Conservation (phyloP, 148 eudicot species). For the Heliamphora exappendiculata region DNA sequence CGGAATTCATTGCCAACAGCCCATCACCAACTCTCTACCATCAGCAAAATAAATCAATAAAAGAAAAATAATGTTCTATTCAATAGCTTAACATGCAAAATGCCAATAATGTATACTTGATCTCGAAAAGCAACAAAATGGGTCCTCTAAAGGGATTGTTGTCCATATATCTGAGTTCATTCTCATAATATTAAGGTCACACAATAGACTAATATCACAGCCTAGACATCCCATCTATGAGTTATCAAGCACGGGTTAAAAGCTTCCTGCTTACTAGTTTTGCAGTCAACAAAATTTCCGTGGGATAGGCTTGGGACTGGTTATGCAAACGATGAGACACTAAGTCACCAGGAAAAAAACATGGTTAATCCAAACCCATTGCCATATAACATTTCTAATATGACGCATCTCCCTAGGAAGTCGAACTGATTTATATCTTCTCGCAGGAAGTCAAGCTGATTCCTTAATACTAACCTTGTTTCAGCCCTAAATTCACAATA, state of each 20-base stretch:
- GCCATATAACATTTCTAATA: neutral
- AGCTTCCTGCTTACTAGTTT: neutral
- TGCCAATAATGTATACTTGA: neutral
- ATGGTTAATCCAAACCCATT: constrained; percentile 4
- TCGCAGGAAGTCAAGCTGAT: neutral
- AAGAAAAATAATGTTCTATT: neutral
- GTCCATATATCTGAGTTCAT: neutral
- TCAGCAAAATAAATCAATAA: neutral
- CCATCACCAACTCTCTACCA: neutral
- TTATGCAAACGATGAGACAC: neutral
- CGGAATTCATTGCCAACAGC: neutral
- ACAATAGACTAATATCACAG: neutral
- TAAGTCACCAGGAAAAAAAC: neutral
- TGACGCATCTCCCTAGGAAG: neutral
- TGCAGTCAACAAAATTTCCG: neutral
- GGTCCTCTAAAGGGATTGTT: neutral
- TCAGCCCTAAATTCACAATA: neutral
- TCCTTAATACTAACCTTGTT: neutral
- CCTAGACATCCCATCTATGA: neutral
- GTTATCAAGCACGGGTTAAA: neutral
- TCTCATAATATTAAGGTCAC: neutral
- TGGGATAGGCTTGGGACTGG: neutral
- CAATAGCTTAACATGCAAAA: neutral
- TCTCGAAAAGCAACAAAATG: neutral
- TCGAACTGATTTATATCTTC: constrained; percentile 3